Evolutionary conservation across 1,284 basidiomycete genomes (phyloP).

Genomic region (Ustilago trichophora): DNA sequence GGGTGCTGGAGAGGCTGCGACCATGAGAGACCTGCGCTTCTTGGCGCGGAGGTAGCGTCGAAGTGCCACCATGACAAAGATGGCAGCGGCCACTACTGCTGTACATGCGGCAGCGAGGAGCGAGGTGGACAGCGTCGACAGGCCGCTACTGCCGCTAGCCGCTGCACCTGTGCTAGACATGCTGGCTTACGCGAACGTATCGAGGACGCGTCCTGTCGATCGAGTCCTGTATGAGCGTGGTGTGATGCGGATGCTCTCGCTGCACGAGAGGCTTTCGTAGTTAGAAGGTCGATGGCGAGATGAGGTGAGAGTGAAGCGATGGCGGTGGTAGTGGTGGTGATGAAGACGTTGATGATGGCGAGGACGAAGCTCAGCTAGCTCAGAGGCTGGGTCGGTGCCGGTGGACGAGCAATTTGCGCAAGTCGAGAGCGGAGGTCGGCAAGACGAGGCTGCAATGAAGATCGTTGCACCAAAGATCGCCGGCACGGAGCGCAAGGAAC

Average conservation of each 20-base stretch:
- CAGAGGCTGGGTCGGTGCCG: not conserved
- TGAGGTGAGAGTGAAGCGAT: not conserved
- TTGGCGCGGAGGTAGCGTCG: conserved; percentile 32
- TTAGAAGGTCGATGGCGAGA: not conserved
- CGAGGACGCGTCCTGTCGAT: conserved; percentile 8
- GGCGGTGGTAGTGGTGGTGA: not conserved
- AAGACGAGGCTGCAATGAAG: conserved; percentile 29
- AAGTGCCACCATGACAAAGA: conserved; percentile 37
- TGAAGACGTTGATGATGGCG: not conserved
- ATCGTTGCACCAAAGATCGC: conserved; percentile 23
- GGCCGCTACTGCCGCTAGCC: conserved; percentile 11
- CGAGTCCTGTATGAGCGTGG: not conserved
- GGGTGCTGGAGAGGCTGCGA: conserved; percentile 8
- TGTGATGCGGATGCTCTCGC: conserved; percentile 2
- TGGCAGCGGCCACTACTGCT: conserved; percentile 28
- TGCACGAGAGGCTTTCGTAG: not conserved
- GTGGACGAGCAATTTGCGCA: not conserved
- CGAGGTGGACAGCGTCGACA: conserved; percentile 39
- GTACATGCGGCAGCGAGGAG: conserved; percentile 42
- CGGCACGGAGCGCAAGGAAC: not conserved
- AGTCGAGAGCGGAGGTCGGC: conserved; percentile 2
- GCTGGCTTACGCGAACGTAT: not conserved
- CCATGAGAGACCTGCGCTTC: conserved; percentile 18
- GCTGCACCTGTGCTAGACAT: conserved; percentile 38
- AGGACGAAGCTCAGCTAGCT: not conserved